Percentiles rank a stretch among this genome's conserved stretches.
Evolutionary conservation across 305 asterid genomes (phyloP).

Genomic region (Solanum hybrid): DNA sequence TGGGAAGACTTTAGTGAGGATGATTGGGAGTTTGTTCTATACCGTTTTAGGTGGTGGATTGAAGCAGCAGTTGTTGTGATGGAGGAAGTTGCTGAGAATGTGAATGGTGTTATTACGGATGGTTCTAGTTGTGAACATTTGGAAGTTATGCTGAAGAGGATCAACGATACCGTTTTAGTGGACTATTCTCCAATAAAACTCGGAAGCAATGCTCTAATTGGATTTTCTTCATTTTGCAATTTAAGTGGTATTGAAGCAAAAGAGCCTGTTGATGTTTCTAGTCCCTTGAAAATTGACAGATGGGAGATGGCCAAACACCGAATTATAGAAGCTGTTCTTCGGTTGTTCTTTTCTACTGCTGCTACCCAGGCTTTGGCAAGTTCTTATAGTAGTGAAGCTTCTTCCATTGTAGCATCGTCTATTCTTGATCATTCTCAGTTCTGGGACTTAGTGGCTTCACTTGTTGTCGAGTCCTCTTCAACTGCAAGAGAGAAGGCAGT

Average conservation of each 20-base stretch:
- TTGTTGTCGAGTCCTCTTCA: conserved; percentile 63
- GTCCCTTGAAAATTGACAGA: conserved; percentile 48
- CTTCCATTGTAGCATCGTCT: conserved; percentile 59
- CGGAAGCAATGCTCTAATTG: conserved; percentile 75
- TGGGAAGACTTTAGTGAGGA: conserved; percentile 82
- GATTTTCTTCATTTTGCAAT: conserved; percentile 60
- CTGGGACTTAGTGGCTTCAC: conserved; percentile 87
- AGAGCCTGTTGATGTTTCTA: conserved; percentile 27
- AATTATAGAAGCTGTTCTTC: conserved; percentile 78
- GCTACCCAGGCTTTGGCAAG: conserved; percentile 61
- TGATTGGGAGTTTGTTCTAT: conserved; percentile 86
- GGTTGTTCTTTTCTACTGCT: conserved; percentile 84
- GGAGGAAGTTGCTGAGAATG: conserved; percentile 82
- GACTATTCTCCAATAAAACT: conserved; percentile 53
- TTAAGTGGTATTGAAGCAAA: conserved; percentile 32
- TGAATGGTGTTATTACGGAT: conserved; percentile 20
- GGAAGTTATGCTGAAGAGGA: conserved; percentile 34
- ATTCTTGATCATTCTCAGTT: conserved; percentile 55
- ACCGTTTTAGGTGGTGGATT: conserved; percentile 82
- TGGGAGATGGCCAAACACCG: conserved; percentile 74
- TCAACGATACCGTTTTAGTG: conserved; percentile 30
- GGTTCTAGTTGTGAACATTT: conserved; percentile 22
- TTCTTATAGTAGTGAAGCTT: conserved; percentile 47
- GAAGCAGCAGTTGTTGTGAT: conserved; percentile 69
- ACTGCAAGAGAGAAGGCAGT: conserved; percentile 84